Conservation (phyloP, 495 filamentous ascomycete species). For the Bombardia bombarda region DNA sequence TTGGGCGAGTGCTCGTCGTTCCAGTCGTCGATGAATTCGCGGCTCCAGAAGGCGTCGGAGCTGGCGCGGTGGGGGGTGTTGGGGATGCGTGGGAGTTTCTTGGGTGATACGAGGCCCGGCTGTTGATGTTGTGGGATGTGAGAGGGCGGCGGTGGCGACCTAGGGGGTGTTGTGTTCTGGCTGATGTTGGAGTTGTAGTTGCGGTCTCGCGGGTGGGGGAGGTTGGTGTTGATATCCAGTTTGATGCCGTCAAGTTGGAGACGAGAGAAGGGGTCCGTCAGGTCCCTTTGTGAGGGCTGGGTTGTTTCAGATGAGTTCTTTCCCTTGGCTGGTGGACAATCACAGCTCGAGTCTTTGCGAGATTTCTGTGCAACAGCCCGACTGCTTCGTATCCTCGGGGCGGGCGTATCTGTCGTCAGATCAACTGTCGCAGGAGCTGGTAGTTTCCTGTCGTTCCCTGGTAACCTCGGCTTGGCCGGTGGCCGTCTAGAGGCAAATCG, state of each 20-base stretch:
- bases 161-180: not conserved
- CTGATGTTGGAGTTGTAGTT: constrained; percentile 16
- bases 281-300: constrained; percentile 6
- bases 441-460: too few relatives aligned
- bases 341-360: not conserved
- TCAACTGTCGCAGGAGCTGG: too few relatives aligned
- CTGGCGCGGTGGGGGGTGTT: constrained; percentile 50
- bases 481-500: constrained; percentile 3
- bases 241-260: constrained; percentile 1
- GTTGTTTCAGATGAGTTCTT: not conserved
- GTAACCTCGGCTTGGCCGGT: constrained; percentile 3
- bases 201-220: not conserved
- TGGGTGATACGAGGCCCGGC: constrained; percentile 24
- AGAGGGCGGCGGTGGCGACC: constrained; percentile 10
- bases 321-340: not conserved
- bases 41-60: constrained; percentile 74
- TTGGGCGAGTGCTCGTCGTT: constrained; percentile 68
- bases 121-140: too few relatives aligned
- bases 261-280: constrained; percentile 16
- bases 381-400: not conserved
- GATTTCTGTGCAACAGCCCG: not conserved
- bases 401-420: too few relatives aligned
- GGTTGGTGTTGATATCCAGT: not conserved
- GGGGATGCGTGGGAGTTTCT: constrained; percentile 30
- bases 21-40: constrained; percentile 70